These are phyloP conservation scores for Fusarium duplospermum DNA, from an alignment of 2,329 filamentous ascomycete species.

Conservation along the genomic window DNA sequence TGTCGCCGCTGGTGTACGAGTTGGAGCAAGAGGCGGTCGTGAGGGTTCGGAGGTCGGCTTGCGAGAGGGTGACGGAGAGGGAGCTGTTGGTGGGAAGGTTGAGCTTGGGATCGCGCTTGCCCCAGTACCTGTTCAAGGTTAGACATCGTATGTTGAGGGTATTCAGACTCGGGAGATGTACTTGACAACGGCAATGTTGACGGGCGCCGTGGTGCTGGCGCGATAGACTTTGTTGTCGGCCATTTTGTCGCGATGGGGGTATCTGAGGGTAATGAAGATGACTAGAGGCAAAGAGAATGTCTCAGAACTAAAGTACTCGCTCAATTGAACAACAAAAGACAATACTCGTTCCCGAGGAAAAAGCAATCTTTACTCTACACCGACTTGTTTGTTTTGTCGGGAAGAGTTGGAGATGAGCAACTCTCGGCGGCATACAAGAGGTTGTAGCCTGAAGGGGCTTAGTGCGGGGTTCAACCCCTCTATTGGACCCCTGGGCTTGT, in stretches of 20 bases:
- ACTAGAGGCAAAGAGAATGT: background rate
- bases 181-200: constrained; percentile 99
- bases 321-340: constrained; percentile 9
- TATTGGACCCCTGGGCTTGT: constrained; percentile 32
- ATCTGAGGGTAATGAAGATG: constrained; percentile 1
- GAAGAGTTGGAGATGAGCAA: constrained; percentile 43
- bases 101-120: constrained; percentile 91
- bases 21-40: constrained; percentile 93
- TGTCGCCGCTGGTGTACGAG: constrained; percentile 73
- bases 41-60: constrained; percentile 92
- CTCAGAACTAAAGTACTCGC: constrained; percentile 5
- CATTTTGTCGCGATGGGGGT: constrained; percentile 48
- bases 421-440: constrained; percentile 21
- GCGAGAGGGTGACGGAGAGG: constrained; percentile 94
- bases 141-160: background rate
- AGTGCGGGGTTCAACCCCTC: constrained; percentile 44
- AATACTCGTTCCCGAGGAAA: background rate
- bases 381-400: constrained; percentile 43
- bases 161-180: constrained; percentile 50
- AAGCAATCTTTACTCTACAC: constrained; percentile 37
- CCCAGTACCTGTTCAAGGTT: constrained; percentile 75
- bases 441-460: constrained; percentile 35
- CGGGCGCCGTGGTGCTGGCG: constrained; percentile 94
- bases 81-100: constrained; percentile 99
- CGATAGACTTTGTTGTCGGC: constrained; percentile 76